Conservation (phyloP, 75 land plant species). For the Cupressus sempervirens region DNA sequence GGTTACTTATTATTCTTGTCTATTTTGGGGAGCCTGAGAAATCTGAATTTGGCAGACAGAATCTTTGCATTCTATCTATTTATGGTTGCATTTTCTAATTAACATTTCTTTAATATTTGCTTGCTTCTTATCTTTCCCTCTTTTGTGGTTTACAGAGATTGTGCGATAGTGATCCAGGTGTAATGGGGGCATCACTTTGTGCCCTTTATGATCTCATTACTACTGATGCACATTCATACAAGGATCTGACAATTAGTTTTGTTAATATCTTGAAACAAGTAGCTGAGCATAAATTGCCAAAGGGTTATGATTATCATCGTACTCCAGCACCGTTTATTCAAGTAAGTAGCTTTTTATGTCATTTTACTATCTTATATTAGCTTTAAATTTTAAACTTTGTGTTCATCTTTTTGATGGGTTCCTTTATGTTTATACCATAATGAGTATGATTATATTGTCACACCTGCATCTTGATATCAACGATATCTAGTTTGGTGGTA, state of each 20-base stretch:
- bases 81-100: neutral
- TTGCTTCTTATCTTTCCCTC: neutral
- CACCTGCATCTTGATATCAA: no score
- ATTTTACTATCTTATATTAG: neutral
- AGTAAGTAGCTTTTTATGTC: constrained; percentile 35
- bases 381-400: neutral
- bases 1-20: neutral
- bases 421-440: neutral
- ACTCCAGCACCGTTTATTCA: constrained; percentile 98
- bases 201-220: constrained; percentile 83
- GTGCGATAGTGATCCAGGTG: constrained; percentile 96
- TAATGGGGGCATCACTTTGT: constrained; percentile 93
- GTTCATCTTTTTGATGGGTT: neutral
- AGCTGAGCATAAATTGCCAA: constrained; percentile 80
- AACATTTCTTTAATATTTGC: neutral
- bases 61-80: neutral
- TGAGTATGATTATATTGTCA: neutral
- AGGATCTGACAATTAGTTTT: constrained; percentile 69
- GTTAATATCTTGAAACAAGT: constrained; percentile 97
- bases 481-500: neutral
- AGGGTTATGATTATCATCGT: constrained; percentile 86
- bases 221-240: constrained; percentile 63
- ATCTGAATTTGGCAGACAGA: constrained; percentile 3
- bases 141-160: constrained; percentile 46
- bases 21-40: neutral